Conservation (phyloP, 108 stramenopile genomes). For the Heterococcus sp. region DNA sequence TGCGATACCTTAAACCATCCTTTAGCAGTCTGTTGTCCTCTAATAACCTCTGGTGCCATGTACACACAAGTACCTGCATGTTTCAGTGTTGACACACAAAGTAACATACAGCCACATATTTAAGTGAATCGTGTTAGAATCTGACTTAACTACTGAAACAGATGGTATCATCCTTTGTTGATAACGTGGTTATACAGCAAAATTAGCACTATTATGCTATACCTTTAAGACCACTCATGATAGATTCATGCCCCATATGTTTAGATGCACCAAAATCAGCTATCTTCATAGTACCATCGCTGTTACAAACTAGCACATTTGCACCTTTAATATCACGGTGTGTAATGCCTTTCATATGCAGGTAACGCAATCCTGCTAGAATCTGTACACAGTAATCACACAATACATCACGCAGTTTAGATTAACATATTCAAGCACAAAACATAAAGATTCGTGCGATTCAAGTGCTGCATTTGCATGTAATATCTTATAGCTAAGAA, state of each 20-base stretch:
- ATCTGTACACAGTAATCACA: slow-evolving; percentile 3
- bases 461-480: no score
- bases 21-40: background rate
- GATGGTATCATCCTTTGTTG: no score
- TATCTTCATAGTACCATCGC: slow-evolving; percentile 56
- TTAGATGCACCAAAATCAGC: slow-evolving; percentile 66
- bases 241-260: slow-evolving; percentile 33
- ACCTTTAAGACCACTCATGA: slow-evolving; percentile 61
- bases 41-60: slow-evolving; percentile 70
- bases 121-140: no score
- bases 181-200: no score
- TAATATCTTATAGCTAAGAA: no score
- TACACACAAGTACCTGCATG: no score
- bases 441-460: no score
- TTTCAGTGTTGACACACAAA: no score
- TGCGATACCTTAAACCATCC: slow-evolving; percentile 23
- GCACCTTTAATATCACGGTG: slow-evolving; percentile 83
- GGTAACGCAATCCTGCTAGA: slow-evolving; percentile 21
- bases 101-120: no score
- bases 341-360: slow-evolving; percentile 70
- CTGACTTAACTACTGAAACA: no score
- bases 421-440: no score
- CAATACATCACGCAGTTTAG: no score
- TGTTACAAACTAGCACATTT: slow-evolving; percentile 55
- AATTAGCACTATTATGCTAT: slow-evolving; percentile 68